Base-by-base conservation (phyloP, 1,139 yeast genomes). In the Diutina rugosa region DNA sequence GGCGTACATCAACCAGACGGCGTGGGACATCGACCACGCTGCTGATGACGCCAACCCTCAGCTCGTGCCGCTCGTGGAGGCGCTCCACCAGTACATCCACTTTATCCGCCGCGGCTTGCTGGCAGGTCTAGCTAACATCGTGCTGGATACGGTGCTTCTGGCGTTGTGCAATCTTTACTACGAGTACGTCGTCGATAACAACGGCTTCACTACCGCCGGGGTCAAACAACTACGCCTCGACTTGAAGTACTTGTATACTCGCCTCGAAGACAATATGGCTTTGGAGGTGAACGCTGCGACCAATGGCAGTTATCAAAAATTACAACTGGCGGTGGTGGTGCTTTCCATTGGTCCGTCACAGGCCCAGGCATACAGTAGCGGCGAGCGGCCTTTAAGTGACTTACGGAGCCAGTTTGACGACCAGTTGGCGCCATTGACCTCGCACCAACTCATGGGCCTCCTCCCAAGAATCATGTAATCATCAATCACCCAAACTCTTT, bases 181-280 rank as follows among this genome's bases (percentile, higher is more conserved):
- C 63, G 86, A 83, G 60, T 80, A 81, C 57, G 76, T 87, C 55
- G 72, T 87, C 55, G 82, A 85, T 59, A 79, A 84, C 56, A 86
- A 86, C 65, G 78, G 74, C 60, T 90, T 90, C 68, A 78, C 77
- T 52, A 60, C 63, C 14, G 55, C 60, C 0, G 96, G 96, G 0
- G 77, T 83, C 1, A 62, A 63, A 7, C 91, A 86, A 63, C 71
- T 90, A 28, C 65, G 70, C 6, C 61, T 66, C 4, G 96, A 89
- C 65, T 71, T 85, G 46, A 66, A 69, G 1, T 74, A 74, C 46
- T 59, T 86, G n/a, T 72, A 76, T 61, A 63, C 67, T 2, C 61
- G 69, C 41, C 64, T 86, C 56, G 68, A 65, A 2, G 59, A 56
- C 7, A 61, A 61, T 9, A 62, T 74, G 30, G 61, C 58, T 61